Evolutionary conservation across 345 rosid genomes (phyloP), one percentile per base, ranked within the genome.

Genomic region (Pugionium cornutum): DNA sequence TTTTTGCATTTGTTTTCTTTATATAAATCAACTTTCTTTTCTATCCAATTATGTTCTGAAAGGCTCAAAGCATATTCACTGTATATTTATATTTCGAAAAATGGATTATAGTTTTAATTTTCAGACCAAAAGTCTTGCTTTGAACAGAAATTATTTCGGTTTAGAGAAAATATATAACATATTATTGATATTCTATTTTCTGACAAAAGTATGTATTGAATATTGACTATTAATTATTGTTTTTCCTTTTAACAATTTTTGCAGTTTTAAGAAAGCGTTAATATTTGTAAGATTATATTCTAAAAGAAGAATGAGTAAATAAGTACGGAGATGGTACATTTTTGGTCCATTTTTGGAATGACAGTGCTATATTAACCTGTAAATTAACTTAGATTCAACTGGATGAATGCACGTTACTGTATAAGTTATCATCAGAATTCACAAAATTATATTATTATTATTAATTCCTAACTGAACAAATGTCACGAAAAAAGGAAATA

Each of bases 321-420:
- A n/a, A n/a, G n/a, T n/a, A 25, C 28, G 25, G 6, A 42, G 27
- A 65, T 53, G 26, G 43, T 64, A 52, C 39, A 37, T 34, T 2
- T 52, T 68, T 58, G 36, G 35, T 68, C 66, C 32, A 40, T 2
- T 25, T 42, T 7, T 42, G 46, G 47, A 69, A 51, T 69, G 45
- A 60, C 52, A 68, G 46, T 35, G 7, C 45, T 40, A 42, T 59
- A 42, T 35, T 32, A 50, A 33, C n/a, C 58, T 59, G 18, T 18
- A 18, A 18, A 18, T 18, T 18, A 18, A 18, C 18, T 18, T 18
- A 18, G 18, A 18, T 18, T 18, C 18, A 18, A 18, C 18, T 18
- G 18, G 18, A 18, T 18, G 18, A 18, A 18, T 18, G 18, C 18
- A 18, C 18, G 18, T 18, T 18, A 18, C 18, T 18, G 18, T 18